phyloP scores from a whole-genome alignment of 2,329 filamentous ascomycete species.

The Nigrospora sphaerica region DNA sequence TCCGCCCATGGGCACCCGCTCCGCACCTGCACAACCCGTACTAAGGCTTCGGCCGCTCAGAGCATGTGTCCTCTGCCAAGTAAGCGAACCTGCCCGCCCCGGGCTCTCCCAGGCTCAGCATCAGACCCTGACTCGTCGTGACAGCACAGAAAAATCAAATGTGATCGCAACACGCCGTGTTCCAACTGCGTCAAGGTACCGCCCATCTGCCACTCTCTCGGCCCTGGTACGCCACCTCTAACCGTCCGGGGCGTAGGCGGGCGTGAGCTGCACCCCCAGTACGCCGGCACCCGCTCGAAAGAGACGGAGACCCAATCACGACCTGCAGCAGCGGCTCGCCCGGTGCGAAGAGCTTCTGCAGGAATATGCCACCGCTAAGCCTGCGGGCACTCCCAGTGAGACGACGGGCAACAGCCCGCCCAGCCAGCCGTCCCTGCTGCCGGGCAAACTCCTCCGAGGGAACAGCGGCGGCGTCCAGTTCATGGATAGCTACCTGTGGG shows the following conservation, averaged over 20 bases:
- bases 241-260: constrained; percentile 33
- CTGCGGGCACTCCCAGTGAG: constrained; percentile 12
- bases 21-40: neutral
- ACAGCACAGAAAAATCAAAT: constrained; percentile 49
- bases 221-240: constrained; percentile 4
- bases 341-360: constrained; percentile 52
- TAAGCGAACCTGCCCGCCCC: neutral
- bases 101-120: too few species aligned
- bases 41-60: neutral
- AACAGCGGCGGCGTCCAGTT: constrained; percentile 46
- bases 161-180: constrained; percentile 51
- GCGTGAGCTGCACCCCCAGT: constrained; percentile 52
- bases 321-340: constrained; percentile 53
- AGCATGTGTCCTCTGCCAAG: constrained; percentile 14
- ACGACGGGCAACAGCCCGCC: constrained; percentile 9
- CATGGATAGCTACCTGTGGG: constrained; percentile 49
- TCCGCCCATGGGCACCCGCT: neutral
- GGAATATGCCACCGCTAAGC: constrained; percentile 40
- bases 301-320: constrained; percentile 52
- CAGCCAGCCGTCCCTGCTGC: constrained; percentile 21
- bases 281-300: constrained; percentile 54
- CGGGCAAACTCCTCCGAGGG: constrained; percentile 48
- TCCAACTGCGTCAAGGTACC: constrained; percentile 53
- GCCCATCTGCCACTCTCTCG: neutral
- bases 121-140: neutral